Percentiles rank a stretch among this genome's conserved stretches.
Evolutionary conservation across 768 basidiomycete species (phyloP).

Genomic region (Lentinula edodes): DNA sequence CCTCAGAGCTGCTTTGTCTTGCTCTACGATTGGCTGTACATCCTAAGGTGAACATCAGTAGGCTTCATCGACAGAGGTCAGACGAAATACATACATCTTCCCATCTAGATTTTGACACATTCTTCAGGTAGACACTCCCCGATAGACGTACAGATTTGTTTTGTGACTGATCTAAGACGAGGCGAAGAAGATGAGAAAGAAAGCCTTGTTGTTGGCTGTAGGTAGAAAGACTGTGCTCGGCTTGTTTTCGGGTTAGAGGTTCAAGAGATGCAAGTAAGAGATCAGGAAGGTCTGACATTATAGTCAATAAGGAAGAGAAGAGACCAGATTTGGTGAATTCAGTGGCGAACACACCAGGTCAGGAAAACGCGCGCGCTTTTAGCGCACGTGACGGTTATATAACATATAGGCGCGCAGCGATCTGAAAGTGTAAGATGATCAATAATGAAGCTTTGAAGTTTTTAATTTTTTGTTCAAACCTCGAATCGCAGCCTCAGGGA

Average conservation of each 20-base stretch:
- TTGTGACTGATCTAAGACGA: conserved; percentile 66
- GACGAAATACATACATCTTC: conserved; percentile 56
- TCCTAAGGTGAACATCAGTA: conserved; percentile 39
- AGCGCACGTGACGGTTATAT: neutral
- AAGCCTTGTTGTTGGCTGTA: conserved; percentile 75
- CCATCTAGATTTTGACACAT: conserved; percentile 84
- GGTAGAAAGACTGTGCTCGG: conserved; percentile 69
- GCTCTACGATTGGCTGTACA: conserved; percentile 60
- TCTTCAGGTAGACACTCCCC: conserved; percentile 90
- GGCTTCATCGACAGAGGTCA: neutral
- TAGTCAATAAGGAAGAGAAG: neutral
- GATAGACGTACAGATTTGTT: conserved; percentile 74
- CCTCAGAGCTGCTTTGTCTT: conserved; percentile 72
- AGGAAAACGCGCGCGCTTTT: neutral
- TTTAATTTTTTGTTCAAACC: no score
- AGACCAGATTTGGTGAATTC: neutral
- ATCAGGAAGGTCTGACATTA: conserved; percentile 63
- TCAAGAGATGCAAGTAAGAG: conserved; percentile 70
- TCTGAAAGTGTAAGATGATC: no score
- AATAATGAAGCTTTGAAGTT: no score
- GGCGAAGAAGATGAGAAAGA: conserved; percentile 67
- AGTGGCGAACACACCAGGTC: neutral
- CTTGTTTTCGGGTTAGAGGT: conserved; percentile 66
- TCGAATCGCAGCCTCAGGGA: no score
- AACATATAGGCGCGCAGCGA: no score